Conservation (phyloP, 2,329 filamentous ascomycete species). For the Colletotrichum trifolii region DNA sequence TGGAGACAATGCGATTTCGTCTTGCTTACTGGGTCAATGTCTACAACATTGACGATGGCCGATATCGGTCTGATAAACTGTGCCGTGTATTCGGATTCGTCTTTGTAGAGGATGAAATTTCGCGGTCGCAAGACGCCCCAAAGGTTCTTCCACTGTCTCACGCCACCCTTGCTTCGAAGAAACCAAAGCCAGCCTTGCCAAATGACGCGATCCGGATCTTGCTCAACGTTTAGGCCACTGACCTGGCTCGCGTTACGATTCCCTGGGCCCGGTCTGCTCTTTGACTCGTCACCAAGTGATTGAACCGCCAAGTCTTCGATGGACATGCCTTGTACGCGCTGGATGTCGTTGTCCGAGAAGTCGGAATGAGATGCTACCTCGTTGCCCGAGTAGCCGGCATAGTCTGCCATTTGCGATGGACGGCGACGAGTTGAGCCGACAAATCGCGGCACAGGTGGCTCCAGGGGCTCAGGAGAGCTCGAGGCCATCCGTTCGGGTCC, state of each 20-base stretch:
- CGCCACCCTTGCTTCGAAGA: conserved; percentile 82
- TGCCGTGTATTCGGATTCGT: conserved; percentile 89
- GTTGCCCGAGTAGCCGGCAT: conserved; percentile 71
- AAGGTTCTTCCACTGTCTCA: conserved; percentile 93
- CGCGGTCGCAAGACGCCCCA: conserved; percentile 92
- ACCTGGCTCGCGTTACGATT: conserved; percentile 71
- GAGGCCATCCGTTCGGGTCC: conserved; percentile 52
- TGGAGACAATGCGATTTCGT: conserved; percentile 91
- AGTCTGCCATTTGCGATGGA: conserved; percentile 72
- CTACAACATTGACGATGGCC: conserved; percentile 87
- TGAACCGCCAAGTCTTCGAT: conserved; percentile 61
- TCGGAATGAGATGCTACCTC: conserved; percentile 86
- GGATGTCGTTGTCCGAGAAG: conserved; percentile 77
- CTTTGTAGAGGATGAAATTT: conserved; percentile 91
- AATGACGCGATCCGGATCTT: conserved; percentile 87
- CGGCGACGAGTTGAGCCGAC: conserved; percentile 53
- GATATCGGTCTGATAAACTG: conserved; percentile 83
- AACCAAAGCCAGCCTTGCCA: conserved; percentile 93
- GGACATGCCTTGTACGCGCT: conserved; percentile 61
- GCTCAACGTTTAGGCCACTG: conserved; percentile 66
- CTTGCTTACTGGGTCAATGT: conserved; percentile 87
- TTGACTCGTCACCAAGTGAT: conserved; percentile 41
- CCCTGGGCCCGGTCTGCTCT: conserved; percentile 47
- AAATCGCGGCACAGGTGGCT: conserved; percentile 51
- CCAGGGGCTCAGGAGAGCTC: conserved; percentile 71